Evolutionary conservation across 2,329 filamentous ascomycete genomes (phyloP), one percentile per base, ranked within the genome.

Genomic region (Penicillium hordei): DNA sequence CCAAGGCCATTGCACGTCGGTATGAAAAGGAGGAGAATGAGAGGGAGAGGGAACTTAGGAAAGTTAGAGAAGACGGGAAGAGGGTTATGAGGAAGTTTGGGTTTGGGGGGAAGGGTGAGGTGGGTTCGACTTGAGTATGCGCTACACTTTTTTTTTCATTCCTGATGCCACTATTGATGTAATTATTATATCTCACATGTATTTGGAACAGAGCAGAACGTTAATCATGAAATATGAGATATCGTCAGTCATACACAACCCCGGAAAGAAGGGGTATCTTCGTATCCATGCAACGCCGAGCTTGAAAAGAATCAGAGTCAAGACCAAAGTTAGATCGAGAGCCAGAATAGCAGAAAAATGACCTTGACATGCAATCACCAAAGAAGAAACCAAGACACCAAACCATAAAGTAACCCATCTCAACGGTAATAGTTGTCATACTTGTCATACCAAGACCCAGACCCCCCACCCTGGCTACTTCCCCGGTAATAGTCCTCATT

Each of bases 11-110:
- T 49, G 58, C 58, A 57, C 68, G 57, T 36, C 60, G 75, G 55
- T 75, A 71, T 63, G 77, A 76, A 64, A 61, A 69, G 27, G 81
- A 82, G 67, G 68, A 74, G 57, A 73, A 68, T 58, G 62, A 72
- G 19, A 76, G 76, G 60, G 66, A 68, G 42, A 67, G 60, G 38
- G 72, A 72, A 52, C n/a, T 56, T 21, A 74, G 71, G 21, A 64
- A 59, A 19, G 54, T 62, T 45, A 65, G 66, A 55, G 64, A 68
- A 57, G 68, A 68, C 53, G 76, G 71, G 36, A 54, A 51, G 12
- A 67, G 49, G 58, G 46, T 70, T 40, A 70, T 70, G 69, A 49
- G 52, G 34, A 57, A 57, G 36, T 57, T 63, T 44, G 36, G 60
- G 38, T 55, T 45, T 25, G 46, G 29, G 19, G 33, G 13, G 3